phyloP scores from a whole-genome alignment of 345 rosid species.

The Lumnitzera racemosa region DNA sequence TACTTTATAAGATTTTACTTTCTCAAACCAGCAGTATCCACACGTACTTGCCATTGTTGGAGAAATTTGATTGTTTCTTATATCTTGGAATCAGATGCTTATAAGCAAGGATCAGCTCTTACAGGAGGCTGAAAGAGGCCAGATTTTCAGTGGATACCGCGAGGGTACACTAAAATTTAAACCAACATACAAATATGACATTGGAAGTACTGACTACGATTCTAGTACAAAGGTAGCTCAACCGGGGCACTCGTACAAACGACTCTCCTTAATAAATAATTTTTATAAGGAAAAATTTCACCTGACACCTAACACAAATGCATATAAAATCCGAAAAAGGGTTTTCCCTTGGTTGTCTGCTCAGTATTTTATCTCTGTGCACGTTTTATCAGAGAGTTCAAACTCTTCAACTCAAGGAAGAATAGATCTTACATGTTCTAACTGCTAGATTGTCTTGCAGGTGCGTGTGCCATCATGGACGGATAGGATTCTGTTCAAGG shows the following conservation, averaged over 20 bases:
- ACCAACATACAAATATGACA: constrained; percentile 57
- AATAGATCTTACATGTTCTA: neutral
- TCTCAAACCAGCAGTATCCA: neutral
- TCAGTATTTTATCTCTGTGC: too few relatives aligned
- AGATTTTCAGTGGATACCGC: constrained; percentile 47
- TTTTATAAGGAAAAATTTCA: too few relatives aligned
- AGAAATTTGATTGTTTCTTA: neutral
- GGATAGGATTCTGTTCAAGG: constrained; percentile 34
- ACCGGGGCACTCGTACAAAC: neutral
- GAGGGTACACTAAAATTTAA: constrained; percentile 57
- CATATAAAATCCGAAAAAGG: too few relatives aligned
- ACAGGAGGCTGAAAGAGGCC: constrained; percentile 63
- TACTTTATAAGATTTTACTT: too few relatives aligned
- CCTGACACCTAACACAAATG: too few relatives aligned
- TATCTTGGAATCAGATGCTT: constrained; percentile 28
- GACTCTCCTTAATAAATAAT: too few relatives aligned
- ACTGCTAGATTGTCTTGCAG: constrained; percentile 1
- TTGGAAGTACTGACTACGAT: constrained; percentile 55
- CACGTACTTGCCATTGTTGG: too few relatives aligned
- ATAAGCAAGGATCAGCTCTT: constrained; percentile 59
- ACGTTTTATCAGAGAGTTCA: too few relatives aligned
- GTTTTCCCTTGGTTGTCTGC: too few relatives aligned
- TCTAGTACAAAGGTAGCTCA: constrained; percentile 48
- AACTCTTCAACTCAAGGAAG: too few relatives aligned
- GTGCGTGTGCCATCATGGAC: constrained; percentile 45